These are phyloP conservation scores for Millerozyma miso DNA, from an alignment of 805 yeast genomes.

Conservation along the genomic window DNA sequence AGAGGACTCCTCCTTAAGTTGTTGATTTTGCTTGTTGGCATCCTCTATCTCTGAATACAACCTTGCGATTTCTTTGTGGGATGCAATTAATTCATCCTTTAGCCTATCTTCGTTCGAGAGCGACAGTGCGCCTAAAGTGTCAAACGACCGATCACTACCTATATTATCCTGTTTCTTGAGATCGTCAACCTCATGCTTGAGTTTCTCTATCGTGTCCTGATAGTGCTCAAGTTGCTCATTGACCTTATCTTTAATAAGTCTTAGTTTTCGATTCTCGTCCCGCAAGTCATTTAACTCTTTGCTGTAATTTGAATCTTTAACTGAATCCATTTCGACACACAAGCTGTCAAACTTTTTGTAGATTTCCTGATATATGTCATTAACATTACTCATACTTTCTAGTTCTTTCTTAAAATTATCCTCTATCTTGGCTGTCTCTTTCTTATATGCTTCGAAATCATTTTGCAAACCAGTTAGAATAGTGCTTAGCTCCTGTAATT, in stretches of 20 bases:
- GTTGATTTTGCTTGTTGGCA: slow-evolving; percentile 14
- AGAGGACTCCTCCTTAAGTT: slow-evolving; percentile 19
- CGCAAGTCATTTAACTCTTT: slow-evolving; percentile 7
- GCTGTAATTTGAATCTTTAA: neutral
- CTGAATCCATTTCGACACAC: slow-evolving; percentile 8
- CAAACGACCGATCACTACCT: slow-evolving; percentile 1
- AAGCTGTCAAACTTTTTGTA: slow-evolving; percentile 15
- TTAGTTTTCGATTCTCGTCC: slow-evolving; percentile 17
- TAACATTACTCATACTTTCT: slow-evolving; percentile 12
- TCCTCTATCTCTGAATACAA: slow-evolving; percentile 13
- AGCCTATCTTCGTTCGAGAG: neutral
- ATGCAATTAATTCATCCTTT: slow-evolving; percentile 13
- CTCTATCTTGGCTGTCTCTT: slow-evolving; percentile 17
- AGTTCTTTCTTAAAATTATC: slow-evolving; percentile 18
- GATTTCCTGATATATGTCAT: slow-evolving; percentile 17
- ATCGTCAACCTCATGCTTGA: slow-evolving; percentile 29
- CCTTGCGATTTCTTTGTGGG: slow-evolving; percentile 10
- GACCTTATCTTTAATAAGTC: slow-evolving; percentile 14
- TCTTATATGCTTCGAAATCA: slow-evolving; percentile 18
- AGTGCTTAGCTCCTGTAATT: slow-evolving; percentile 11
- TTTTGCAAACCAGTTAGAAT: slow-evolving; percentile 20
- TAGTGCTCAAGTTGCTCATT: slow-evolving; percentile 26
- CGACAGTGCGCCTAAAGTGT: neutral
- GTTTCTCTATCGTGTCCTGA: slow-evolving; percentile 24
- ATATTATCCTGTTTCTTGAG: slow-evolving; percentile 12